These are phyloP conservation scores for Auxenochlorella pyrenoidosa DNA, from an alignment of 139 green algal genomes.

Conservation along the genomic window DNA sequence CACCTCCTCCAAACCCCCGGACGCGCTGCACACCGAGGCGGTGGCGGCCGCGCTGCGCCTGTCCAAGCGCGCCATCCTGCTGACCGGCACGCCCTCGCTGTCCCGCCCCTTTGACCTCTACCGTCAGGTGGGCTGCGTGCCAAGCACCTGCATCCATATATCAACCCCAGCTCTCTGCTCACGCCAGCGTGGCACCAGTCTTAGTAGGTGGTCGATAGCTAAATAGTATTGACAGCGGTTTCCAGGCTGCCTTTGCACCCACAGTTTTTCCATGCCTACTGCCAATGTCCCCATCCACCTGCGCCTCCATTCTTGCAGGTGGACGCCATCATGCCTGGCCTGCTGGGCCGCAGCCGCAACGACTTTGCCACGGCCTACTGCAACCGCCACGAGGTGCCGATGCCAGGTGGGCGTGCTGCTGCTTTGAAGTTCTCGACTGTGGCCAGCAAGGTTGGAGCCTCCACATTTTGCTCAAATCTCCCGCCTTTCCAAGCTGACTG, in stretches of 20 bases:
- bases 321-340: conserved; percentile 77
- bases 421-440: neutral
- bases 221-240: too few relatives aligned
- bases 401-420: neutral
- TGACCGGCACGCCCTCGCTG: conserved; percentile 92
- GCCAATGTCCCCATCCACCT: too few relatives aligned
- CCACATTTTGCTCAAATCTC: too few relatives aligned
- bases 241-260: too few relatives aligned
- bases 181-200: too few relatives aligned
- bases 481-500: neutral
- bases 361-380: conserved; percentile 84
- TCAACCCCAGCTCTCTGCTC: neutral
- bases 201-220: too few relatives aligned
- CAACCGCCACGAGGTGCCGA: conserved; percentile 68
- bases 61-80: conserved; percentile 74
- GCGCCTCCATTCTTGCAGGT: too few relatives aligned
- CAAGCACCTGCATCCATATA: neutral
- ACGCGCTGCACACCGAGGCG: conserved; percentile 81
- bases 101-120: conserved; percentile 88
- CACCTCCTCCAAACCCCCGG: conserved; percentile 64
- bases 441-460: too few relatives aligned
- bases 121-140: conserved; percentile 61
- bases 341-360: conserved; percentile 81
- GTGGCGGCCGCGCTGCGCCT: conserved; percentile 46
- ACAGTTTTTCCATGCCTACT: too few relatives aligned